Percentiles rank a stretch among this genome's conserved stretches.
These are phyloP conservation scores for Trichophyton equinum DNA, from an alignment of 2,329 filamentous ascomycete species.

Conservation along the genomic window DNA sequence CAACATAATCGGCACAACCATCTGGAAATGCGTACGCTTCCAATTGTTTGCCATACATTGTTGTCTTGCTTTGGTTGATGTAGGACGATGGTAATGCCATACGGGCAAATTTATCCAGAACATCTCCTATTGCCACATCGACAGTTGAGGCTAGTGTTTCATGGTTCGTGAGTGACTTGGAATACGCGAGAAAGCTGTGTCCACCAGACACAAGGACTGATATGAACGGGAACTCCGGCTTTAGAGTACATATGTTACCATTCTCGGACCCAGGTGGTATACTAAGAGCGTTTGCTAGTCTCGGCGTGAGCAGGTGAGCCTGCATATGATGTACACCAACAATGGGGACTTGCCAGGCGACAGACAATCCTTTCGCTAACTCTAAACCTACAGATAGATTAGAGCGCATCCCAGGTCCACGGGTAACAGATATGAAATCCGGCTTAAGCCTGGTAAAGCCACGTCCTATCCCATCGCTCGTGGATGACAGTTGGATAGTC, in stretches of 20 bases:
- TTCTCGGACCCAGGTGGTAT: slow-evolving; percentile 2
- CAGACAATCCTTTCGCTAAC: slow-evolving; percentile 73
- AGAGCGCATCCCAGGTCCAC: slow-evolving; percentile 77
- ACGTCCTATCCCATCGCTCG: neutral
- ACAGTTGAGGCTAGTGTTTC: slow-evolving; percentile 56
- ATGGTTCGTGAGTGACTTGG: slow-evolving; percentile 55
- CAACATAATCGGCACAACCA: slow-evolving; percentile 23
- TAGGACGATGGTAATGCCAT: slow-evolving; percentile 54
- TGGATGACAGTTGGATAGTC: neutral
- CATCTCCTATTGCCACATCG: slow-evolving; percentile 83
- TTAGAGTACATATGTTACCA: slow-evolving; percentile 5
- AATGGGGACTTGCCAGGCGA: slow-evolving; percentile 71
- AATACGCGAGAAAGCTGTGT: slow-evolving; percentile 76
- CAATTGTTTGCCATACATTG: slow-evolving; percentile 70
- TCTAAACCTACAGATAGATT: slow-evolving; percentile 68
- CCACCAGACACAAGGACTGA: slow-evolving; percentile 84
- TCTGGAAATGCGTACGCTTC: slow-evolving; percentile 65
- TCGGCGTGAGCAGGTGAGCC: slow-evolving; percentile 79
- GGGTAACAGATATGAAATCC: slow-evolving; percentile 78
- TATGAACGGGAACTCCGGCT: slow-evolving; percentile 66
- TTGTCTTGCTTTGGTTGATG: slow-evolving; percentile 44
- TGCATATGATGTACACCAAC: slow-evolving; percentile 95
- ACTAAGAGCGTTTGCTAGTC: slow-evolving; percentile 54
- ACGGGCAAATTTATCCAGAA: slow-evolving; percentile 76
- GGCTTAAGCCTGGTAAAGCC: slow-evolving; percentile 39